Evolutionary conservation across 2,329 filamentous ascomycete genomes (phyloP), one percentile per base, ranked within the genome.

Genomic region (Pseudopyricularia cyperi): DNA sequence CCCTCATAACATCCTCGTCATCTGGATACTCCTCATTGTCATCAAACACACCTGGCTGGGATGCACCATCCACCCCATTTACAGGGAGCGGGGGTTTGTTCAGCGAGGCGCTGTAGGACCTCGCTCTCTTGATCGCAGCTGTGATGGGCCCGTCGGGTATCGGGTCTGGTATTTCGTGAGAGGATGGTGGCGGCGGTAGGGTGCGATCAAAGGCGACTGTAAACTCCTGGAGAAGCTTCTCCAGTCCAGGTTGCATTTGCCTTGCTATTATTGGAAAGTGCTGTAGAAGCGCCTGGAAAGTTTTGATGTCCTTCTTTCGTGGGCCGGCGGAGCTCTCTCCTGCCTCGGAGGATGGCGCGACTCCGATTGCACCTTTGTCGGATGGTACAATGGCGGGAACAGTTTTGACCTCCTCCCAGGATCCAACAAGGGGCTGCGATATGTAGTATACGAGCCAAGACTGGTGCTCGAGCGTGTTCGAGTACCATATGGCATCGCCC

Each of bases 401-500:
- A 49, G 91, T 83, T 57, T 81, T 83, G 50, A 81, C 75, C 50
- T 89, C 79, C 61, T 95, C 89, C 73, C 85, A 90, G 1, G 79
- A 77, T 24, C 93, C 93, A 19, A 96, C 79, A 50, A 98, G 71
- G 2, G 93, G 93, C 50, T 81, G 83, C 26, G 91, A 93, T 56
- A 98, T 95, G 67, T 90, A 96, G 75, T 97, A 97, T 55, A 98
- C 77, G 44, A 98, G 80, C 89, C 93, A 98, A 76, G 90, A 88
- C 59, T 89, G 85, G 14, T 88, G 84, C 60, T 97, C 91, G 60
- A 87, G 79, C n/a, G 80, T 82, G 61, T 96, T 88, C 48, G 89
- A 84, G 62, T 94, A 95, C 77, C 89, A 97, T 37, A 95, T 78
- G 35, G 79, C 75, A 66, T 98, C 94, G 63, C 79, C 79, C 53